Percentiles rank a stretch among this genome's conserved stretches.
phyloP scores from a whole-genome alignment of 2,329 filamentous ascomycete genomes.

The Volutella citrinella region DNA sequence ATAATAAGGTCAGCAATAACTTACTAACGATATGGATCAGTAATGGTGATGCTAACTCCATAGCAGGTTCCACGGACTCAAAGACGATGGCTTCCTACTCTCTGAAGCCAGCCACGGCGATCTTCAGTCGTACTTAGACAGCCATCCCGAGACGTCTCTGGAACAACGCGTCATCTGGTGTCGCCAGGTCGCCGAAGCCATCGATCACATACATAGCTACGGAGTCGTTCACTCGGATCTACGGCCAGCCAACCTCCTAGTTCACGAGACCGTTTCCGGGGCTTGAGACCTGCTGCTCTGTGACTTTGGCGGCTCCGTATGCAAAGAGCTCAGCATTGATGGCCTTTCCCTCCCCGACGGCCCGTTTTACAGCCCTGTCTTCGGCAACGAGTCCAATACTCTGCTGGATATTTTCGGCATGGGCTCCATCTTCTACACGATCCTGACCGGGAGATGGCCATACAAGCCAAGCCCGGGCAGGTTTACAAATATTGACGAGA shows the following conservation, averaged over 20 bases:
- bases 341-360: slow-evolving; percentile 24
- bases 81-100: no score
- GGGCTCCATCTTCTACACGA: no score
- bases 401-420: no score
- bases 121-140: slow-evolving; percentile 13
- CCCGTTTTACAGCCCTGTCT: slow-evolving; percentile 21
- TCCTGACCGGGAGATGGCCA: no score
- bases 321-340: slow-evolving; percentile 26
- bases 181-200: slow-evolving; percentile 25
- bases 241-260: slow-evolving; percentile 28
- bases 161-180: slow-evolving; percentile 21
- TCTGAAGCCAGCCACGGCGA: slow-evolving; percentile 9
- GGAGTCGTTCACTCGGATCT: slow-evolving; percentile 33
- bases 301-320: slow-evolving; percentile 31
- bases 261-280: slow-evolving; percentile 21
- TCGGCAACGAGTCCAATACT: no score
- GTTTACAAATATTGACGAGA: no score
- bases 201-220: slow-evolving; percentile 26
- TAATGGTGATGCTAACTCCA: no score
- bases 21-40: no score
- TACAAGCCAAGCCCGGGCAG: no score
- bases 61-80: no score
- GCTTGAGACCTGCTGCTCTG: slow-evolving; percentile 28
- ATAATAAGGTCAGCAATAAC: no score
- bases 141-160: slow-evolving; percentile 3